phyloP scores from a whole-genome alignment of 1,139 yeast species.

The Taiozyma onychis region DNA sequence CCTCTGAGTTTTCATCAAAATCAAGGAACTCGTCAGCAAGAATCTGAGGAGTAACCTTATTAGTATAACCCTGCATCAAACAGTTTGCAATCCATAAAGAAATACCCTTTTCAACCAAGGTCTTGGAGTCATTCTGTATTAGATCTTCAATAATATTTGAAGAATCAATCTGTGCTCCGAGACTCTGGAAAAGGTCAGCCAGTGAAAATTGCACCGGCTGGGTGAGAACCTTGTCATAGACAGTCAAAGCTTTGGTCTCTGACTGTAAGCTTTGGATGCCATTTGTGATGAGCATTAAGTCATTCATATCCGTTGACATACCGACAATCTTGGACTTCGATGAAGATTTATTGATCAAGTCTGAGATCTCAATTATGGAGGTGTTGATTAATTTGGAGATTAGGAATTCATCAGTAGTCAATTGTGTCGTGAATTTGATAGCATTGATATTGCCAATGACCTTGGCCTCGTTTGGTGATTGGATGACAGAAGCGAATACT shows the following conservation, averaged over 20 bases:
- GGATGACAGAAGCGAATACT: slow-evolving; percentile 16
- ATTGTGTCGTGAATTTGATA: slow-evolving; percentile 14
- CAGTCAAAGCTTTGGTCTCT: slow-evolving; percentile 7
- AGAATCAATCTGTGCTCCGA: slow-evolving; percentile 19
- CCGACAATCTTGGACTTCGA: slow-evolving; percentile 5
- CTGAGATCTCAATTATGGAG: slow-evolving; percentile 17
- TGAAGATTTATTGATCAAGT: slow-evolving; percentile 10
- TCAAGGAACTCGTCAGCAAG: slow-evolving; percentile 24
- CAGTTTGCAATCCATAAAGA: slow-evolving; percentile 28
- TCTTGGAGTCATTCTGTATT: slow-evolving; percentile 12
- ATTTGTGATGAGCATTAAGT: slow-evolving; percentile 16
- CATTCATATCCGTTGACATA: slow-evolving; percentile 5
- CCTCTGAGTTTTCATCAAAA: slow-evolving; percentile 23
- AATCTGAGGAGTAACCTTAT: slow-evolving; percentile 6
- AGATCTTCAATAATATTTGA: slow-evolving; percentile 11
- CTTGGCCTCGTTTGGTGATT: slow-evolving; percentile 25
- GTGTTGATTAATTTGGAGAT: slow-evolving; percentile 12
- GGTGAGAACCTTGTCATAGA: slow-evolving; percentile 16
- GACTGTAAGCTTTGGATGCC: slow-evolving; percentile 5
- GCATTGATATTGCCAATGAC: slow-evolving; percentile 17
- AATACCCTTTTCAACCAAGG: slow-evolving; percentile 17
- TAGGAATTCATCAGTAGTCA: slow-evolving; percentile 6
- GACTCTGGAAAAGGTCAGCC: slow-evolving; percentile 14
- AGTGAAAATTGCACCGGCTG: slow-evolving; percentile 18
- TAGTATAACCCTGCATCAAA: slow-evolving; percentile 21